A percentile compares a stretch with the other conserved stretches of the same genome.
phyloP scores from a whole-genome alignment of 2,329 filamentous ascomycete genomes.

The Aureobasidium subglaciale region DNA sequence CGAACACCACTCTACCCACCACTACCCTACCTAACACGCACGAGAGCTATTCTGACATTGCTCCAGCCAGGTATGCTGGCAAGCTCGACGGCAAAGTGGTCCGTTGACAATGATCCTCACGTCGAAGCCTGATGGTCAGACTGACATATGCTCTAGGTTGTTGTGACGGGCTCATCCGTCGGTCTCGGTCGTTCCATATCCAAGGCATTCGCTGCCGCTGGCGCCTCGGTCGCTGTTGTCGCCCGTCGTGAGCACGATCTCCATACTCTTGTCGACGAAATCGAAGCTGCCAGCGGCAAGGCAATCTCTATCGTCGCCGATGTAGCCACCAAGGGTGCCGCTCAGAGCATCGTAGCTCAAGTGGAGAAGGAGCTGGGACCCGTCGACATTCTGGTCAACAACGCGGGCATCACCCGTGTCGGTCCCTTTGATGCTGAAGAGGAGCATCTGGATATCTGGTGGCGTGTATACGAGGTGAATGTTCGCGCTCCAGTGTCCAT shows the following conservation, averaged over 20 bases:
- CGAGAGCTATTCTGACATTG: slow-evolving; percentile 19
- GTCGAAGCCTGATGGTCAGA: neutral
- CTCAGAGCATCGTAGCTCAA: slow-evolving; percentile 17
- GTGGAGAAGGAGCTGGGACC: slow-evolving; percentile 15
- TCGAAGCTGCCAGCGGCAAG: slow-evolving; percentile 16
- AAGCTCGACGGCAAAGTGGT: slow-evolving; percentile 22
- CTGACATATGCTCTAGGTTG: neutral
- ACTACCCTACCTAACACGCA: neutral
- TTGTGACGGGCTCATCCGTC: slow-evolving; percentile 8
- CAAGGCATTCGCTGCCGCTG: slow-evolving; percentile 15
- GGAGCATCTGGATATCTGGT: slow-evolving; percentile 21
- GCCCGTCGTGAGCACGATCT: slow-evolving; percentile 20
- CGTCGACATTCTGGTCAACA: slow-evolving; percentile 10
- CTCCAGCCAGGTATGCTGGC: slow-evolving; percentile 18
- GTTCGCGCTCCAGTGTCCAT: slow-evolving; percentile 21
- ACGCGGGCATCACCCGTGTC: slow-evolving; percentile 15
- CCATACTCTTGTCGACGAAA: slow-evolving; percentile 19
- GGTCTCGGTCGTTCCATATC: slow-evolving; percentile 9
- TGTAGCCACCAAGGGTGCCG: slow-evolving; percentile 16
- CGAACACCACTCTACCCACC: neutral
- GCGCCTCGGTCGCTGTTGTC: slow-evolving; percentile 8
- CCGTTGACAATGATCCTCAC: neutral
- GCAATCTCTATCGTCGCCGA: slow-evolving; percentile 19
- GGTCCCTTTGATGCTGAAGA: slow-evolving; percentile 14
- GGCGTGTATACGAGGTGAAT: slow-evolving; percentile 23